These are phyloP conservation scores for Aquilaria yunnanensis DNA, from an alignment of 345 rosid species.

Conservation along the genomic window DNA sequence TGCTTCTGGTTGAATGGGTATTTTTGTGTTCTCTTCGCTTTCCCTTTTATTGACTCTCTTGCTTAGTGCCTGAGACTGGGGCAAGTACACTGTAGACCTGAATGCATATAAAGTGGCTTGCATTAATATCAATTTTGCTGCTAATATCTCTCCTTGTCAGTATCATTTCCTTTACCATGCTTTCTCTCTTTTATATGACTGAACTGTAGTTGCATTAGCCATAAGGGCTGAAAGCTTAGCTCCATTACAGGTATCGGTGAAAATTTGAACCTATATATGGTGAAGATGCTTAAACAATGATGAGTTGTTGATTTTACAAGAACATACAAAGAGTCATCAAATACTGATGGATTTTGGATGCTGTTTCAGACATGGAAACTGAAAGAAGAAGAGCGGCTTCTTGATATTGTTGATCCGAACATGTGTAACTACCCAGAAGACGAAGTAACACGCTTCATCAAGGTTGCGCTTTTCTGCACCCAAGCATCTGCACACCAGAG, in stretches of 20 bases:
- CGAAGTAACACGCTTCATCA: conserved; percentile 59
- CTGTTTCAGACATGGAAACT: conserved; percentile 79
- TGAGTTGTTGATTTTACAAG: background rate
- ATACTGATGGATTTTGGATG: conserved; percentile 11
- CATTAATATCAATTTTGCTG: no score
- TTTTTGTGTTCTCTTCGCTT: conserved; percentile 4
- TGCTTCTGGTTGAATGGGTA: conserved; percentile 95
- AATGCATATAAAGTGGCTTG: no score
- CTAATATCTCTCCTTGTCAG: background rate
- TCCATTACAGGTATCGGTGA: no score
- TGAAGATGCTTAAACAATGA: background rate
- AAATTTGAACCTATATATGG: background rate
- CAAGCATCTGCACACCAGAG: conserved; percentile 67
- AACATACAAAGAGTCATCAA: no score
- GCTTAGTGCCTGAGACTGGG: no score
- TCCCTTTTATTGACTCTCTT: no score
- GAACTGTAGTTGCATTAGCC: background rate
- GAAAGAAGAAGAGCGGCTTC: conserved; percentile 55
- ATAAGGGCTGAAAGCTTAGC: no score
- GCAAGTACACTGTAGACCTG: no score
- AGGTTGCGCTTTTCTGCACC: conserved; percentile 79
- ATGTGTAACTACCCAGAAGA: conserved; percentile 47
- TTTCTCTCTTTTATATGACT: background rate
- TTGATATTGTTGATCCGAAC: conserved; percentile 68
- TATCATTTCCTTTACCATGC: background rate